phyloP scores from a whole-genome alignment of 768 basidiomycete species.

The Hemileccinum rubropunctum region DNA sequence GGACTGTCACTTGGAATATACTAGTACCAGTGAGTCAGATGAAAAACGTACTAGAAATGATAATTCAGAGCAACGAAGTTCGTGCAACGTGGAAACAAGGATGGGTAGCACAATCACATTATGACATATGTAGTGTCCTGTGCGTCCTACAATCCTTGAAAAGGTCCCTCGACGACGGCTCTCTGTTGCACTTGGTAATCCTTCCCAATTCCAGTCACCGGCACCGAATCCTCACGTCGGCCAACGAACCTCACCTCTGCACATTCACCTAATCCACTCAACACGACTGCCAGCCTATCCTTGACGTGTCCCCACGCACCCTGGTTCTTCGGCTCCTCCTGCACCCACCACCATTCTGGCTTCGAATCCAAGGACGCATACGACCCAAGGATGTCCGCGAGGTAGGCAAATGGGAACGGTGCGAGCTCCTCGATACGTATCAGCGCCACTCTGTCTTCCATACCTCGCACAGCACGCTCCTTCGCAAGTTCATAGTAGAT shows the following conservation, averaged over 20 bases:
- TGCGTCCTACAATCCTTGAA: conserved; percentile 45
- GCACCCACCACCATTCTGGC: conserved; percentile 56
- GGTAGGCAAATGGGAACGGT: conserved; percentile 75
- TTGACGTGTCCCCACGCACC: conserved; percentile 73
- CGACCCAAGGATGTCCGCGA: conserved; percentile 43
- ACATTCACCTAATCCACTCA: conserved; percentile 38
- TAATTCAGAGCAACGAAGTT: no score
- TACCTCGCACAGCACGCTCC: conserved; percentile 50
- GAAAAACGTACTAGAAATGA: no score
- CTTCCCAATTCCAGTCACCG: conserved; percentile 73
- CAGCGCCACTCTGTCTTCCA: conserved; percentile 57
- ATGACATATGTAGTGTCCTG: no score
- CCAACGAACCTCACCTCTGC: conserved; percentile 55
- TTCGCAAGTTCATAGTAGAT: conserved; percentile 84
- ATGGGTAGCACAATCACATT: no score
- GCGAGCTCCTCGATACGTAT: conserved; percentile 82
- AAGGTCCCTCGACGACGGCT: conserved; percentile 55
- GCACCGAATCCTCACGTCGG: conserved; percentile 66
- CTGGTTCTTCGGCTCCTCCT: conserved; percentile 89
- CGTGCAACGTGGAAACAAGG: no score
- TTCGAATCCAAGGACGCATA: conserved; percentile 45
- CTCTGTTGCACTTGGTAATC: conserved; percentile 66
- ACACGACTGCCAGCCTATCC: conserved; percentile 51
- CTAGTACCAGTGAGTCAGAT: not conserved
- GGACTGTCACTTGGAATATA: not conserved